Evolutionary conservation across 306 rosid genomes (phyloP).

Genomic region (Medicago arabica): DNA sequence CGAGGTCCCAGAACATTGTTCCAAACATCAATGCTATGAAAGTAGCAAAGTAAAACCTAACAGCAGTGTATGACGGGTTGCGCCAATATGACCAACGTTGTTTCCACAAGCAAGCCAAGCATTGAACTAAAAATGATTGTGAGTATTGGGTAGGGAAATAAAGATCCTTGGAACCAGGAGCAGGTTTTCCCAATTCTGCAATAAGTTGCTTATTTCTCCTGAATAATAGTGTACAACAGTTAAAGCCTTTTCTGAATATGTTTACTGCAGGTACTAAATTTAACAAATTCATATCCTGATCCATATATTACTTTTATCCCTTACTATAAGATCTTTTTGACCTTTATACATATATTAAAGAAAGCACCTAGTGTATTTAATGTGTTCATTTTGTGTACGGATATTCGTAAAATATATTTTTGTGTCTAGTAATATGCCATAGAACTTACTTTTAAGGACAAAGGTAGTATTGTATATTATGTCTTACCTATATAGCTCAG

Average conservation of each 20-base stretch:
- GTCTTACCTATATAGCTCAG: not conserved
- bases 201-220: conserved; percentile 83
- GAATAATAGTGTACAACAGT: conserved; percentile 14
- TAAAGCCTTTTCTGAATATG: conserved; percentile 5
- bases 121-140: conserved; percentile 51
- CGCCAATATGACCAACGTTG: conserved; percentile 47
- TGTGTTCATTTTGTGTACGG: no score
- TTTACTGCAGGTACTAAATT: no score
- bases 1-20: conserved; percentile 46
- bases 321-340: no score
- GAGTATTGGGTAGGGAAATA: conserved; percentile 62
- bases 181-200: conserved; percentile 61
- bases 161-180: conserved; percentile 66
- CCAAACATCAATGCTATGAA: conserved; percentile 44
- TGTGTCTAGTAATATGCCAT: no score
- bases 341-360: no score
- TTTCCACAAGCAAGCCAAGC: conserved; percentile 87
- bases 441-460: no score
- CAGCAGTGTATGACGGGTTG: conserved; percentile 47
- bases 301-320: no score
- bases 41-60: conserved; percentile 50
- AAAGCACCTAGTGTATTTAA: no score
- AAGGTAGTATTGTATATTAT: no score
- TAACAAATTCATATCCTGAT: no score
- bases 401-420: no score